Percentiles rank a stretch among this genome's conserved stretches.
phyloP scores from a whole-genome alignment of 805 yeast species.

The Debaryomyces tyrocola region DNA sequence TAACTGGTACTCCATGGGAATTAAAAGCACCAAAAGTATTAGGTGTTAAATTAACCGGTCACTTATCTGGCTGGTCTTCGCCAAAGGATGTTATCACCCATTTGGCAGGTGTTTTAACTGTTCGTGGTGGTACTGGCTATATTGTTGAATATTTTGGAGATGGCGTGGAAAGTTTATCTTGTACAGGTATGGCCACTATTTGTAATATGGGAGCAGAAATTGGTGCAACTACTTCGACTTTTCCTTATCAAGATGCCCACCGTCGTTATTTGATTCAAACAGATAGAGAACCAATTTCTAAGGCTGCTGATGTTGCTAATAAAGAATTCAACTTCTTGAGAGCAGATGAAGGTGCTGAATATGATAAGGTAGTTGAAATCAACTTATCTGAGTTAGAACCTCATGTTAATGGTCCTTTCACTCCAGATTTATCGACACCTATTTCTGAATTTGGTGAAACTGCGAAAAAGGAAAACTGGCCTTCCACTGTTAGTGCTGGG shows the following conservation, averaged over 20 bases:
- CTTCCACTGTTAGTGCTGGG: constrained; percentile 83
- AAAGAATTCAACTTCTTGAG: constrained; percentile 59
- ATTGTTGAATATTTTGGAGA: constrained; percentile 97
- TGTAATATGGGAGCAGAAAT: constrained; percentile 99
- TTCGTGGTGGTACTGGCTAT: constrained; percentile 96
- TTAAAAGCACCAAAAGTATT: constrained; percentile 93
- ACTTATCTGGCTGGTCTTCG: constrained; percentile 89
- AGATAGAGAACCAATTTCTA: constrained; percentile 78
- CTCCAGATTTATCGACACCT: constrained; percentile 96
- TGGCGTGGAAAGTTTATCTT: constrained; percentile 83
- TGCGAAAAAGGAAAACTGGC: constrained; percentile 80
- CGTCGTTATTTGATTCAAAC: constrained; percentile 80
- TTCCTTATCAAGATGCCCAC: constrained; percentile 89
- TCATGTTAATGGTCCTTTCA: constrained; percentile 95
- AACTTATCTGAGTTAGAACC: constrained; percentile 88
- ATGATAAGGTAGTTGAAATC: constrained; percentile 90
- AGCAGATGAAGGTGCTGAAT: constrained; percentile 87
- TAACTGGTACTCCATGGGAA: constrained; percentile 98
- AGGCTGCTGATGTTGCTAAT: constrained; percentile 67
- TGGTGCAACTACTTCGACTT: constrained; percentile 97
- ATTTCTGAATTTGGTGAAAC: constrained; percentile 76
- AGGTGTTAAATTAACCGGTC: constrained; percentile 92
- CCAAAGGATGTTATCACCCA: constrained; percentile 96
- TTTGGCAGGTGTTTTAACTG: constrained; percentile 90
- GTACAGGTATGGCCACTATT: constrained; percentile 99